Evolutionary conservation across 176 grass and related monocot species (phyloP), one percentile per base, ranked within the genome.

Genomic region (Ampelocalamus luodianensis): DNA sequence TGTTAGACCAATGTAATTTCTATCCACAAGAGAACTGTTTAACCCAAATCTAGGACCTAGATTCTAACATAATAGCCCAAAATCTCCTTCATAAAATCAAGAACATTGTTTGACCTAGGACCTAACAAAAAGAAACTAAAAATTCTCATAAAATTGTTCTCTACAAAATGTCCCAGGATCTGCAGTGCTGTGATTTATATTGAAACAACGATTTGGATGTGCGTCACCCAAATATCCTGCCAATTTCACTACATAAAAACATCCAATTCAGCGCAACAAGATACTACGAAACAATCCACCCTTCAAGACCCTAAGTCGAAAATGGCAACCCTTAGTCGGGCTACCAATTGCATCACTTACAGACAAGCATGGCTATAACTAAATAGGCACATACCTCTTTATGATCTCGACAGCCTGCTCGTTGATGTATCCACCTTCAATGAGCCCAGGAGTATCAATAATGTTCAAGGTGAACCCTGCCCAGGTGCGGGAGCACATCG

Each of bases 361-460:
- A 74, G 26, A 50, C 8, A 72, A 36, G 27, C 60, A 87, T n/a
- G 11, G 11, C 1, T 73, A 53, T 27, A 61, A 65, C 14, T 54
- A 17, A 55, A 15, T 22, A 75, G 77, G 50, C 5, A 24, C 71
- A 16, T 78, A 99, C 93, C 93, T 89, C 90, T 96, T 99, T 55
- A 99, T 94, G 72, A 99, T 96, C 62, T 96, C 90, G 22, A 99
- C 90, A 85, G 96, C 93, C 83, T 96, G 93, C 40, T 94, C 96
- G 73, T 96, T 99, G 45, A 99, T 90, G 85, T 99, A 99, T 61
- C 96, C 96, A 84, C 92, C 93, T 91, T 99, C 96, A 61, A 96
- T 93, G 65, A 99, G 84, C 66, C 96, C 93, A 20, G 96, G 96
- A 36, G 96, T 99, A 71, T 99, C 91, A 5, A 99, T 99, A 39